Percentiles rank a stretch among this genome's conserved stretches.
phyloP scores from a whole-genome alignment of 306 rosid species.

The Vicia villosa region DNA sequence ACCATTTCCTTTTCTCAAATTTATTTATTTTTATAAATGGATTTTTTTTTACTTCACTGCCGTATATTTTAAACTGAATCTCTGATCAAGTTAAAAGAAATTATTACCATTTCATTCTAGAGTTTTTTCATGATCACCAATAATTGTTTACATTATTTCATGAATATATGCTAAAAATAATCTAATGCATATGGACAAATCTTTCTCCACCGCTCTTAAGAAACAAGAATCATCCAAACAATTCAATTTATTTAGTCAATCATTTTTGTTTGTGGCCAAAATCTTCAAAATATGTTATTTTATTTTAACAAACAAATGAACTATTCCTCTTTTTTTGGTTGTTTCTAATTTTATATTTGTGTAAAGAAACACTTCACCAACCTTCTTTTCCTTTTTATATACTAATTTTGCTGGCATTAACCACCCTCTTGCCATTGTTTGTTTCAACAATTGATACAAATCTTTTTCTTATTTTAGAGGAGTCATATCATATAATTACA shows the following conservation, averaged over 20 bases:
- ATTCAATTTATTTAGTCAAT: slow-evolving; percentile 17
- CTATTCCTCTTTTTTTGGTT: background rate
- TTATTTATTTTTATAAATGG: no score
- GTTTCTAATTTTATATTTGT: slow-evolving; percentile 15
- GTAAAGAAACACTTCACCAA: slow-evolving; percentile 29
- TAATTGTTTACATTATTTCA: background rate
- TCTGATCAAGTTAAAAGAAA: no score
- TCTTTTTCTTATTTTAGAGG: slow-evolving; percentile 23
- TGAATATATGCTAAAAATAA: slow-evolving; percentile 19
- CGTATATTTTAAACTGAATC: no score
- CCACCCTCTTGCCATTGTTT: slow-evolving; percentile 23
- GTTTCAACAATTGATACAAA: slow-evolving; percentile 30
- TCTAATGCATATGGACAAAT: slow-evolving; percentile 12
- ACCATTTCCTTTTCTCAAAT: background rate
- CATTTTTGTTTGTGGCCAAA: slow-evolving; percentile 37
- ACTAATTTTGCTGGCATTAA: slow-evolving; percentile 44
- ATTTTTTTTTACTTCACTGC: no score
- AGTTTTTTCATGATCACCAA: no score
- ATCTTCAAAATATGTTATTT: slow-evolving; percentile 17
- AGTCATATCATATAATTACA: slow-evolving; percentile 20
- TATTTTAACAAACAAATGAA: background rate
- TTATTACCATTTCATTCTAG: no score
- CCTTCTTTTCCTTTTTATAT: slow-evolving; percentile 15
- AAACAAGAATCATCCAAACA: slow-evolving; percentile 9
- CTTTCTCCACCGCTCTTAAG: slow-evolving; percentile 8